Conservation (phyloP, 768 basidiomycete species). For the Pseudohyphozyma bogoriensis region DNA sequence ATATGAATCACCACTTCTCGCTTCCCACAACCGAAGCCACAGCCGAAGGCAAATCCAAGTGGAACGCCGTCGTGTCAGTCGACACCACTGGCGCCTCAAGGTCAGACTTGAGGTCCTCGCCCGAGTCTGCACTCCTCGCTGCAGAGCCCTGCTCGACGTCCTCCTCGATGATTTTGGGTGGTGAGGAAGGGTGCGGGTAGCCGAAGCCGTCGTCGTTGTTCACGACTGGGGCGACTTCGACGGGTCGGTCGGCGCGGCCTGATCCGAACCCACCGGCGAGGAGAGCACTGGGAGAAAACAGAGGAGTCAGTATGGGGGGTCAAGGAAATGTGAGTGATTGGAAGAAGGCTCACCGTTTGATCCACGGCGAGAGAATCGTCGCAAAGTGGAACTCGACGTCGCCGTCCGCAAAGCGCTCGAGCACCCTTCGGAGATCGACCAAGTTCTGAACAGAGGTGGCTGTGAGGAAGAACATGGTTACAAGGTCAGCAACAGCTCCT, state of each 20-base stretch:
- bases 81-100: neutral
- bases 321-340: neutral
- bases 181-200: conserved; percentile 22
- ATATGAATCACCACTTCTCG: neutral
- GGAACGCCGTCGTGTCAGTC: neutral
- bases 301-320: neutral
- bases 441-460: conserved; percentile 83
- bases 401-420: conserved; percentile 68
- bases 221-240: conserved; percentile 70
- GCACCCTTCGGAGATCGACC: conserved; percentile 72
- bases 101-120: neutral
- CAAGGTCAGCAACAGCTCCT: too few species aligned
- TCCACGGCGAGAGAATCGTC: conserved; percentile 84
- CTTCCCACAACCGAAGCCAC: neutral
- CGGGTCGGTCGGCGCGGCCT: conserved; percentile 46
- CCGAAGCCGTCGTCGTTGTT: neutral
- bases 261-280: conserved; percentile 83
- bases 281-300: conserved; percentile 47
- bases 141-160: conserved; percentile 1
- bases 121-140: neutral
- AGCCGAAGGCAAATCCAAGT: neutral
- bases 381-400: conserved; percentile 82
- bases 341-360: conserved; percentile 44
- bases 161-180: conserved; percentile 4
- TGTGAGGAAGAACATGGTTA: too few species aligned